Percentiles rank a stretch among this genome's conserved stretches.
phyloP scores from a whole-genome alignment of 2,329 filamentous ascomycete species.

The Arthrocladium fulminans region DNA sequence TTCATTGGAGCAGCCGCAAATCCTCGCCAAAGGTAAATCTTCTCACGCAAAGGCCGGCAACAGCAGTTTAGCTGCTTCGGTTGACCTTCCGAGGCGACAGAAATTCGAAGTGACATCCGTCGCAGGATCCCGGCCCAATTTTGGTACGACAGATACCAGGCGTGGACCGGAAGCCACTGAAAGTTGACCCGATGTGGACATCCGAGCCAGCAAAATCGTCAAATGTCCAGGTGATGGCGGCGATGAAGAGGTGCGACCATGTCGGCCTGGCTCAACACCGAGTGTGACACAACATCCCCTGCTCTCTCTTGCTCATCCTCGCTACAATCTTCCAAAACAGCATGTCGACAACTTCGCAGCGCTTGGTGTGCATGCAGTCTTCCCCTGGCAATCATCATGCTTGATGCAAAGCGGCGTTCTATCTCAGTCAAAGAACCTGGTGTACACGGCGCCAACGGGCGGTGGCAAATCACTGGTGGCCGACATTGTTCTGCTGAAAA shows the following conservation, averaged over 20 bases:
- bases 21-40: neutral
- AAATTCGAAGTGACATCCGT: constrained; percentile 34
- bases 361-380: constrained; percentile 63
- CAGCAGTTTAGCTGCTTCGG: constrained; percentile 45
- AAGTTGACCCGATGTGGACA: neutral
- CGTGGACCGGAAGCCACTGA: neutral
- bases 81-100: constrained; percentile 34
- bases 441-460: constrained; percentile 72
- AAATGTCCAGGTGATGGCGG: constrained; percentile 3
- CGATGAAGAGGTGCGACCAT: neutral
- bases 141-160: constrained; percentile 16
- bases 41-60: constrained; percentile 8
- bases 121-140: constrained; percentile 43
- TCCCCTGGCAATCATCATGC: constrained; percentile 71
- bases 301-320: constrained; percentile 53
- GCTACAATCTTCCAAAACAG: constrained; percentile 52
- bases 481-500: constrained; percentile 63
- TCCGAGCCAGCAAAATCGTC: constrained; percentile 8
- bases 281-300: constrained; percentile 34
- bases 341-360: constrained; percentile 57
- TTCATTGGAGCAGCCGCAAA: neutral
- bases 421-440: constrained; percentile 56
- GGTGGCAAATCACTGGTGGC: constrained; percentile 67
- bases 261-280: constrained; percentile 21
- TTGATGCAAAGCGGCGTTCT: constrained; percentile 59